Evolutionary conservation across 208 protist genomes (phyloP).

Genomic region (Leishmania major): DNA sequence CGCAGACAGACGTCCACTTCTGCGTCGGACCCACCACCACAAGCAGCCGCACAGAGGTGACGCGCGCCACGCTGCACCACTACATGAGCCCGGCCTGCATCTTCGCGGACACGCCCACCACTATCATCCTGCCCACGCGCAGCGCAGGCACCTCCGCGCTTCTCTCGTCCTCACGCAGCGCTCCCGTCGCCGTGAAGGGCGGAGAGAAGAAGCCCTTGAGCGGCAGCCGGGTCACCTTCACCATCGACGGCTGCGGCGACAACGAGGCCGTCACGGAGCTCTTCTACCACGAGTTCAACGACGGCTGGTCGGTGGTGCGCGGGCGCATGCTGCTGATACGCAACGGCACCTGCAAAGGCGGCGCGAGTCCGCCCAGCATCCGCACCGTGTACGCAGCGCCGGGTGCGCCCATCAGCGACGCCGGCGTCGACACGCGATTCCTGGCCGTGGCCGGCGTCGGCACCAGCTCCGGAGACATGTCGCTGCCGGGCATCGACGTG

Average conservation of each 20-base stretch:
- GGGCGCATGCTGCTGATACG: conserved; percentile 30
- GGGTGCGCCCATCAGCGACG: conserved; percentile 31
- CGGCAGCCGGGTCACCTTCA: not conserved
- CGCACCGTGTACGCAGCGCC: conserved; percentile 36
- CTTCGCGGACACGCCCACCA: conserved; percentile 35
- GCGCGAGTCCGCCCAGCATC: conserved; percentile 24
- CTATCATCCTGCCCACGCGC: conserved; percentile 7
- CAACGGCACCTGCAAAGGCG: not conserved
- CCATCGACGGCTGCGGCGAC: not conserved
- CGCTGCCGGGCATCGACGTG: conserved; percentile 1
- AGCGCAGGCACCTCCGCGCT: not conserved
- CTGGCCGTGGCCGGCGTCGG: not conserved
- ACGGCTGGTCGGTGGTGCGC: conserved; percentile 19
- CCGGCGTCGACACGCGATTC: conserved; percentile 38
- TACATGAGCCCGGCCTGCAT: conserved; percentile 55
- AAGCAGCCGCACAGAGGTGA: conserved; percentile 25
- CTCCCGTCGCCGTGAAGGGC: not conserved
- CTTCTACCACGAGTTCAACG: conserved; percentile 23
- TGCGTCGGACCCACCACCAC: conserved; percentile 17
- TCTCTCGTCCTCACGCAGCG: conserved; percentile 8
- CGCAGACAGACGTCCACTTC: conserved; percentile 11
- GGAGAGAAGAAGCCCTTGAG: not conserved
- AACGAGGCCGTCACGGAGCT: conserved; percentile 13
- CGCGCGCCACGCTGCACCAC: conserved; percentile 28
- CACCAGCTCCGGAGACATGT: conserved; percentile 17